A percentile compares a stretch with the other conserved stretches of the same genome.
phyloP scores from a whole-genome alignment of 495 filamentous ascomycete species.

The Hyaloscypha hepaticicola region DNA sequence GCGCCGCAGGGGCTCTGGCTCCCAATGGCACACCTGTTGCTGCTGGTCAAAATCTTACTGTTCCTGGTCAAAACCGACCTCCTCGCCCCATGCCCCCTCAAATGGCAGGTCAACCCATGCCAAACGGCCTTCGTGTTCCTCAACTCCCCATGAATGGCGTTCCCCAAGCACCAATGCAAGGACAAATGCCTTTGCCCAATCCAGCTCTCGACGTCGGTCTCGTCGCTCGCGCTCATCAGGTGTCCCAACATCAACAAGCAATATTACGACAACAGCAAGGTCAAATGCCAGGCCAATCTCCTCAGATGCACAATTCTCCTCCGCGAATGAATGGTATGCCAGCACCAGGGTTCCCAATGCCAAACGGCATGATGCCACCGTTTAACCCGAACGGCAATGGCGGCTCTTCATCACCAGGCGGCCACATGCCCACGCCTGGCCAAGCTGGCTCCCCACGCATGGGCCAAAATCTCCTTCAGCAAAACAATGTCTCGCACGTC shows the following conservation, averaged over 20 bases:
- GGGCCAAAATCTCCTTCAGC: slow-evolving; percentile 36
- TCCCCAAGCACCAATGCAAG: slow-evolving; percentile 68
- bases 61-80: slow-evolving; percentile 31
- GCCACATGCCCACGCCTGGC: slow-evolving; percentile 21
- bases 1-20: slow-evolving; percentile 36
- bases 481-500: slow-evolving; percentile 29
- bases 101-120: slow-evolving; percentile 29
- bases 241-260: slow-evolving; percentile 60
- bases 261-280: slow-evolving; percentile 51
- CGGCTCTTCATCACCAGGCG: slow-evolving; percentile 15
- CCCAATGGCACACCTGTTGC: slow-evolving; percentile 18
- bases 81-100: slow-evolving; percentile 30
- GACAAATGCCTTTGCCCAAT: slow-evolving; percentile 61
- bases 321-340: slow-evolving; percentile 40
- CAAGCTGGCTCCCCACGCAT: slow-evolving; percentile 33
- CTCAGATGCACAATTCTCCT: slow-evolving; percentile 40
- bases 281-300: slow-evolving; percentile 37
- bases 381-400: slow-evolving; percentile 27
- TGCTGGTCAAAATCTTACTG: slow-evolving; percentile 30
- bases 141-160: slow-evolving; percentile 65
- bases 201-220: slow-evolving; percentile 57
- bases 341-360: slow-evolving; percentile 35
- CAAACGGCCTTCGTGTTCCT: slow-evolving; percentile 49
- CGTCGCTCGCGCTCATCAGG: slow-evolving; percentile 57
- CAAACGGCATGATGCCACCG: slow-evolving; percentile 33